A percentile compares a stretch with the other conserved stretches of the same genome.
These are phyloP conservation scores for Hyphopichia pseudoburtonii DNA, from an alignment of 1,139 yeast species.

Conservation along the genomic window DNA sequence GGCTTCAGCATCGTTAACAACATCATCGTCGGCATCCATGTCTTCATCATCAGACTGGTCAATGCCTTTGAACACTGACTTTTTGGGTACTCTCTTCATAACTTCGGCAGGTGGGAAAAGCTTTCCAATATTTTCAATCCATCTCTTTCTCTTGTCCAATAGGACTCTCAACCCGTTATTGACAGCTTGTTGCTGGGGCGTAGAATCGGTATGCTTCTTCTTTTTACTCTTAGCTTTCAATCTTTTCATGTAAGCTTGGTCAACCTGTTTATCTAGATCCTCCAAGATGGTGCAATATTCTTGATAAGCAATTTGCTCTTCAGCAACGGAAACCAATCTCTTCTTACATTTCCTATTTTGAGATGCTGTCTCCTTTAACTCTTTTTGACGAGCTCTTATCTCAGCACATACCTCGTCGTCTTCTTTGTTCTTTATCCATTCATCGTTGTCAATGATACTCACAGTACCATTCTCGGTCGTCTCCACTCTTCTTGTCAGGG, in stretches of 20 bases:
- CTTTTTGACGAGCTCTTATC: conserved; percentile 68
- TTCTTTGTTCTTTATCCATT: conserved; percentile 78
- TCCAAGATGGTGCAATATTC: conserved; percentile 88
- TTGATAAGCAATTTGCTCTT: conserved; percentile 92
- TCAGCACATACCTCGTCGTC: conserved; percentile 95
- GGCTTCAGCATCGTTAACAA: conserved; percentile 49
- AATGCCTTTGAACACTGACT: conserved; percentile 47
- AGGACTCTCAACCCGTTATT: conserved; percentile 77
- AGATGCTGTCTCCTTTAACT: conserved; percentile 59
- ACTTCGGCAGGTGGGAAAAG: conserved; percentile 67
- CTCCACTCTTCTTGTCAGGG: conserved; percentile 11
- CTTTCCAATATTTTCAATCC: conserved; percentile 90
- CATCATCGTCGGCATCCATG: conserved; percentile 47
- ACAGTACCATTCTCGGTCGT: conserved; percentile 16
- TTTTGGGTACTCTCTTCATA: conserved; percentile 74
- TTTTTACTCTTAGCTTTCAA: conserved; percentile 80
- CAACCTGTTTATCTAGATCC: conserved; percentile 94
- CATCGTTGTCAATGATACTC: conserved; percentile 58
- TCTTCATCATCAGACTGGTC: conserved; percentile 45
- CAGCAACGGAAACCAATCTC: conserved; percentile 68
- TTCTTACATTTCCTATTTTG: conserved; percentile 70
- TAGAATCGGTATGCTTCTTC: conserved; percentile 47
- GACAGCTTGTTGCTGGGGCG: conserved; percentile 53
- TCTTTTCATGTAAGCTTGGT: conserved; percentile 86
- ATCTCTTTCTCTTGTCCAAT: conserved; percentile 80